These are phyloP conservation scores for Stipa capillata DNA, from an alignment of 176 grass and related monocot genomes.

Conservation along the genomic window DNA sequence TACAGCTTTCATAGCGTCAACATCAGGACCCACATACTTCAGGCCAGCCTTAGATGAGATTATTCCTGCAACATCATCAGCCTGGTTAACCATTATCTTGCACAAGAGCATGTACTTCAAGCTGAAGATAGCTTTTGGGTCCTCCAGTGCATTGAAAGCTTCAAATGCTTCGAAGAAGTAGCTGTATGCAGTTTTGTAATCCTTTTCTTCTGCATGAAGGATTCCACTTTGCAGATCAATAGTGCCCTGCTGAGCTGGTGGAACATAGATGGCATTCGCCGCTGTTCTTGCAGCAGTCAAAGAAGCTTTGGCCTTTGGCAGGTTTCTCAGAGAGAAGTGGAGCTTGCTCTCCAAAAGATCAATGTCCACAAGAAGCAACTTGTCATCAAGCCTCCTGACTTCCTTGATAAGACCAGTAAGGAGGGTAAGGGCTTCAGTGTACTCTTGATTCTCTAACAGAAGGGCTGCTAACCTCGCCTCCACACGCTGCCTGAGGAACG, in stretches of 20 bases:
- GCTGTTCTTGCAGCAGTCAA: slow-evolving; percentile 84
- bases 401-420: slow-evolving; percentile 80
- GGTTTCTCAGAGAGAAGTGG: slow-evolving; percentile 79
- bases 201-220: slow-evolving; percentile 91
- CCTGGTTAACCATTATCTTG: slow-evolving; percentile 95
- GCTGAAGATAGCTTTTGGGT: slow-evolving; percentile 55
- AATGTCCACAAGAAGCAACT: slow-evolving; percentile 86
- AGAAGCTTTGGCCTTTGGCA: slow-evolving; percentile 83
- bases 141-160: slow-evolving; percentile 63
- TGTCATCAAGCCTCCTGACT: slow-evolving; percentile 84
- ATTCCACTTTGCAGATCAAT: slow-evolving; percentile 96
- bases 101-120: slow-evolving; percentile 94
- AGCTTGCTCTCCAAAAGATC: slow-evolving; percentile 92
- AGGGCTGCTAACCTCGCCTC: slow-evolving; percentile 78
- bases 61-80: slow-evolving; percentile 75
- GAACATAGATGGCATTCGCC: slow-evolving; percentile 89
- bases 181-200: slow-evolving; percentile 77
- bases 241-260: slow-evolving; percentile 74
- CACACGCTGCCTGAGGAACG: slow-evolving; percentile 73
- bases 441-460: slow-evolving; percentile 71
- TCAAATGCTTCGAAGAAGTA: slow-evolving; percentile 87
- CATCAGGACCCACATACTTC: slow-evolving; percentile 68
- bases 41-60: slow-evolving; percentile 70
- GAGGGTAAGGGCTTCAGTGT: slow-evolving; percentile 67
- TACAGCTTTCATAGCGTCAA: slow-evolving; percentile 94